Percentiles rank a stretch among this genome's conserved stretches.
phyloP scores from a whole-genome alignment of 768 basidiomycete species.

The Paxillus ammoniavirescens region DNA sequence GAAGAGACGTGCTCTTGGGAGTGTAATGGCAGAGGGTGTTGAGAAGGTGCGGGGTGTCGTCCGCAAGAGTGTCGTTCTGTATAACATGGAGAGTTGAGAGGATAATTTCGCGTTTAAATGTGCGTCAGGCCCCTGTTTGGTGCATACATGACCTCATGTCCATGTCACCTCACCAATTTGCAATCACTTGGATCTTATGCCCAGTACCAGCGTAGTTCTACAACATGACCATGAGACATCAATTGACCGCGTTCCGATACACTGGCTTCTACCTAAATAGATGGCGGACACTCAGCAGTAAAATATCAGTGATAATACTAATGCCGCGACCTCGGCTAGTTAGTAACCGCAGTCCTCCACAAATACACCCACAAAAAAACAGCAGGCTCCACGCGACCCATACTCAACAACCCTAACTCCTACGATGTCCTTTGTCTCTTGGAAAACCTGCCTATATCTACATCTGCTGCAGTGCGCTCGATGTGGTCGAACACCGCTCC shows the following conservation, averaged over 20 bases:
- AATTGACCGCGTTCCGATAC: conserved; percentile 8
- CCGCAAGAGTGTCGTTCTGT: background rate
- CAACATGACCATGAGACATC: background rate
- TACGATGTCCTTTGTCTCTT: conserved; percentile 29
- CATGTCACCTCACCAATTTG: background rate
- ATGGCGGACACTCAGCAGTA: conserved; percentile 2
- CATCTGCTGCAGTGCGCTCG: conserved; percentile 27
- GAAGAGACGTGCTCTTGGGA: background rate
- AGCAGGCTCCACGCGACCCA: background rate
- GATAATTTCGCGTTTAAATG: too few species aligned
- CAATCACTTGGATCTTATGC: background rate
- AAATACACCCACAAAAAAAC: background rate
- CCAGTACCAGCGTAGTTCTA: background rate
- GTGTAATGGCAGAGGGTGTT: background rate
- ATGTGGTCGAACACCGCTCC: conserved; percentile 35
- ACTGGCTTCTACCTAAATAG: conserved; percentile 3
- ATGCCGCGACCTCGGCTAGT: background rate
- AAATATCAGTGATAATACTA: conserved; percentile 2
- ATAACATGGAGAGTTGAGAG: background rate
- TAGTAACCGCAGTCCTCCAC: background rate
- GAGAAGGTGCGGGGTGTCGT: background rate
- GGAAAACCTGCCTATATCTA: conserved; percentile 21
- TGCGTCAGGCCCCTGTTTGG: too few species aligned
- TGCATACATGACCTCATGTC: background rate
- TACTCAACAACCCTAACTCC: background rate